Conservation (phyloP, 305 asterid genomes). For the Fraxinus sp. region DNA sequence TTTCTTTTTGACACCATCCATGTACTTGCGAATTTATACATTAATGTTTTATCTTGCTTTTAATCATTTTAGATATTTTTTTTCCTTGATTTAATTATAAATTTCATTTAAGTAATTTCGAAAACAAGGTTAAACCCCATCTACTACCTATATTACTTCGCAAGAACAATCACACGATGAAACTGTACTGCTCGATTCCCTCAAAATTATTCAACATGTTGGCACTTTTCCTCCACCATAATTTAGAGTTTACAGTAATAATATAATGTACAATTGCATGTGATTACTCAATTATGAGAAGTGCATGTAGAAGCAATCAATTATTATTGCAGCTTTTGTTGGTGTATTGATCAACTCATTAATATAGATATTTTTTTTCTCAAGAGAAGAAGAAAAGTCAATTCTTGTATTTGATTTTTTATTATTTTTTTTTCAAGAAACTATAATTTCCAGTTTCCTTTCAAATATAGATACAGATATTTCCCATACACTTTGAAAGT, state of each 20-base stretch:
- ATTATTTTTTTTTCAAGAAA: background rate
- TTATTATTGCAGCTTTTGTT: slow-evolving; percentile 7
- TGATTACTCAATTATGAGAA: slow-evolving; percentile 31
- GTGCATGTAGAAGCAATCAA: slow-evolving; percentile 30
- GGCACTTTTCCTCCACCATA: background rate
- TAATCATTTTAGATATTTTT: background rate
- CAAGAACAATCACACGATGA: background rate
- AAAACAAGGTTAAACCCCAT: no score
- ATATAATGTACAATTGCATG: slow-evolving; percentile 21
- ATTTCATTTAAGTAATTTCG: background rate
- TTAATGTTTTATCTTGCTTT: background rate
- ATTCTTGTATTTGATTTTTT: background rate
- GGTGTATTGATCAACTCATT: slow-evolving; percentile 16
- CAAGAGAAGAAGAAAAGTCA: background rate
- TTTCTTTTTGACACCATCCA: no score
- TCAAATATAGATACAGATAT: background rate
- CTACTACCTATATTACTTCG: background rate
- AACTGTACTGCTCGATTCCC: background rate
- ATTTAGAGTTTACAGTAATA: background rate
- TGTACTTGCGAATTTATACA: no score
- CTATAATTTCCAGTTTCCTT: background rate
- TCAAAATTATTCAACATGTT: background rate
- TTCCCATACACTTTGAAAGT: background rate
- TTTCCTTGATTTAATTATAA: no score
- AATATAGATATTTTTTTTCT: no score